Evolutionary conservation across 257 asterid species (phyloP), one percentile per base, ranked within the genome.

Genomic region (Nicotiana benthamiana): DNA sequence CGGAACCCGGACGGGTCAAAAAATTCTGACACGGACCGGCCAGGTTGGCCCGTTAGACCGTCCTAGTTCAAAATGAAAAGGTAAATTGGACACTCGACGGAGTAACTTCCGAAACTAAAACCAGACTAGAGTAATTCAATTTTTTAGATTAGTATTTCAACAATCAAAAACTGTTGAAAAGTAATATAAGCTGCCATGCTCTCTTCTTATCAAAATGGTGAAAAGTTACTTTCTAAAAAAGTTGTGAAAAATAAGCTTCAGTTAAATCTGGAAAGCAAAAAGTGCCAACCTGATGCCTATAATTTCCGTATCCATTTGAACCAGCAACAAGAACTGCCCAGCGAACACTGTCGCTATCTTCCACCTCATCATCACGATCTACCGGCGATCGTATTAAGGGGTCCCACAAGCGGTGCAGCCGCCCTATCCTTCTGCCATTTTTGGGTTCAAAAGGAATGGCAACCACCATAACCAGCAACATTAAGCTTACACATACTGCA

Each of bases 301-400:
- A 95, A 68, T 95, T 95, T 18, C 89, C 93, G 24, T 81, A 92
- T 2, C 99, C 99, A 13, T 83, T 90, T 1, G 99, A 95, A 53
- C 99, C 99, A 1, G 99, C 99, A 10, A 95, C 96, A 68, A 95
- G 96, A 84, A 95, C 92, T 79, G 98, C 99, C 99, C 99, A 95
- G 48, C 85, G 85, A 6, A 97, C 92, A 40, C 86, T 88, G 17
- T 82, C 24, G 0, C 32, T 75, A 51, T 84, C 85, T 80, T 70
- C 89, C 77, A 75, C 48, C 17, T 74, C 89, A 22, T 75, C 78
- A 75, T 56, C 79, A 77, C 77, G 84, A 9, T 87, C 93, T 68
- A 82, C 83, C 0, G 98, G 97, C 85, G 86, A 87, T 82, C 92
- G 91, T 81, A 92, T 92, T 3, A 93, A 82, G 0, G 97, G 94